phyloP scores from a whole-genome alignment of 2,329 filamentous ascomycete species.

The Chaetomiaceae sp. region DNA sequence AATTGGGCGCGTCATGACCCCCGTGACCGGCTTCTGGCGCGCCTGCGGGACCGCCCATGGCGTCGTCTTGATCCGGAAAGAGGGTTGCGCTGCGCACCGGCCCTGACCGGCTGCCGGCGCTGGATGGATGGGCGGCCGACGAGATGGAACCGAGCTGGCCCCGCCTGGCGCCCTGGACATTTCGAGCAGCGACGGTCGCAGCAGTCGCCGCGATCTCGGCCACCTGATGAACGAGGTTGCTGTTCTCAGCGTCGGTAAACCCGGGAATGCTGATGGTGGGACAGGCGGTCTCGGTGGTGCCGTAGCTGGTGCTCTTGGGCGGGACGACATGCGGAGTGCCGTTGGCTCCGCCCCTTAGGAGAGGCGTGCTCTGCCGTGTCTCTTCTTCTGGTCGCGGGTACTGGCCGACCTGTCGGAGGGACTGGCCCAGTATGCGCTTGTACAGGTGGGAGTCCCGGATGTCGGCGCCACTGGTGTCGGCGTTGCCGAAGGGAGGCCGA shows the following conservation, averaged over 20 bases:
- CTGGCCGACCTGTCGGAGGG: slow-evolving; percentile 76
- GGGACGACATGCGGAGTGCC: slow-evolving; percentile 71
- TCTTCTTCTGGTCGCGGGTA: slow-evolving; percentile 46
- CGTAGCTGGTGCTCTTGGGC: slow-evolving; percentile 54
- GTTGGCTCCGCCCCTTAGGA: slow-evolving; percentile 34
- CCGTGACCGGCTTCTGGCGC: slow-evolving; percentile 48
- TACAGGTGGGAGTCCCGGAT: slow-evolving; percentile 87
- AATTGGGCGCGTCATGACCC: slow-evolving; percentile 97
- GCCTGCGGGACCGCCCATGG: slow-evolving; percentile 34
- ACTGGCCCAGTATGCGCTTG: slow-evolving; percentile 88
- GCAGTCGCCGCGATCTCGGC: slow-evolving; percentile 92
- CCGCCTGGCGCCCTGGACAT: slow-evolving; percentile 42
- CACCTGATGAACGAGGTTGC: slow-evolving; percentile 75
- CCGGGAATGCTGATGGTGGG: slow-evolving; percentile 56
- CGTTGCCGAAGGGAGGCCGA: slow-evolving; percentile 31
- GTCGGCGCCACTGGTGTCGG: slow-evolving; percentile 54
- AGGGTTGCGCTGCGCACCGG: slow-evolving; percentile 34
- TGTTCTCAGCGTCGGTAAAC: slow-evolving; percentile 77
- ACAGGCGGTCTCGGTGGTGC: slow-evolving; percentile 33
- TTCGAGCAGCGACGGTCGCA: slow-evolving; percentile 78
- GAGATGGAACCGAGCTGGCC: slow-evolving; percentile 14
- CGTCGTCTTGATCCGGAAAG: slow-evolving; percentile 44
- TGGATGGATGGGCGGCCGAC: slow-evolving; percentile 17
- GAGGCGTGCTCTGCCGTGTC: slow-evolving; percentile 36
- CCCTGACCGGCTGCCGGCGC: slow-evolving; percentile 26